Base-by-base conservation (phyloP, 257 asterid species). In the Anisodus acutangulus region DNA sequence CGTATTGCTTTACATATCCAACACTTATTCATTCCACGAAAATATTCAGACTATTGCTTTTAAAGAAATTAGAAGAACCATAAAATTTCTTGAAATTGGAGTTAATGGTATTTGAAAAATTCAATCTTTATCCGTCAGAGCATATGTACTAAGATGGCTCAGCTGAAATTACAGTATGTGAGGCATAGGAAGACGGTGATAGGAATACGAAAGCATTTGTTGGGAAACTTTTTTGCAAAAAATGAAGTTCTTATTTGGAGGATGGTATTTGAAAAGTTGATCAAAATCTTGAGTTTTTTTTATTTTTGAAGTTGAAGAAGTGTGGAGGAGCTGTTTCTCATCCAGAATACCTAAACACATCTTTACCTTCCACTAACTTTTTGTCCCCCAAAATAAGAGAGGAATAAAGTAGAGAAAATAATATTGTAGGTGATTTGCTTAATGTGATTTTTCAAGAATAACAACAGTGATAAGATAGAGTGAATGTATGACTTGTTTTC, bases 401-500 rank as follows among this genome's bases (percentile, higher is more conserved):
- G 74, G 35, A 35, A 39, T 39, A 39, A 39, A 39, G 43, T 2
- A 39, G 43, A 39, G 43, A 39, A 39, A 39, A 35, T 37, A 6
- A 35, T 0, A 35, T 0, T 67, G n/a, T 64, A 1, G 1, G 19
- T 67, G 74, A 67, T 67, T 66, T 67, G 6, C 74, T 5, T 64
- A 26, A 26, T 5, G 16, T 63, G 6, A 9, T 26, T 26, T 54
- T 22, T 64, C 37, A 37, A 64, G 37, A 64, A 16, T 10, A 63
- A 9, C 39, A 19, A 9, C 8, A 63, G 16, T 63, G 47, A 31
- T 31, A 15, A 57, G 5, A 59, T 59, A 7, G 78, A 68, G 51
- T 68, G 78, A 39, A 68, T 39, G 26, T 68, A 68, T 68, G 78
- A 68, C 78, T 68, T 3, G 7, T 68, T 22, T 68, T 68, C 53